Percentiles rank a stretch among this genome's conserved stretches.
These are phyloP conservation scores for Yamadazyma conglobata DNA, from an alignment of 1,139 yeast species.

Conservation along the genomic window DNA sequence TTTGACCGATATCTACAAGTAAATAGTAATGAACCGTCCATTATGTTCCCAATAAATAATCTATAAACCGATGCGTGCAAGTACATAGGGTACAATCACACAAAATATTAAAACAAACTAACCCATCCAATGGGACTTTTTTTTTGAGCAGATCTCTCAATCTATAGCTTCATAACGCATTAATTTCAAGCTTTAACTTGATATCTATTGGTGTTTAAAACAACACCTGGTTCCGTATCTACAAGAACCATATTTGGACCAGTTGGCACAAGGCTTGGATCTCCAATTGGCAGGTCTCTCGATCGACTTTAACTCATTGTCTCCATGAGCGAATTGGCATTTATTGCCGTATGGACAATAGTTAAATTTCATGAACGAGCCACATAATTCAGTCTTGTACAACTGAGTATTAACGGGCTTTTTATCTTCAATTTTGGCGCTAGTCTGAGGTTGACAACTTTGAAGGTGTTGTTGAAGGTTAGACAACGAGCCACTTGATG, in stretches of 20 bases:
- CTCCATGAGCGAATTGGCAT: constrained; percentile 95
- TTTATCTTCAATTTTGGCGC: constrained; percentile 11
- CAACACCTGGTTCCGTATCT: constrained; percentile 91
- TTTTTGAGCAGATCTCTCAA: not conserved
- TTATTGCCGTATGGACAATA: constrained; percentile 83
- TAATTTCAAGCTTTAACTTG: not conserved
- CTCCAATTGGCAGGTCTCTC: constrained; percentile 85
- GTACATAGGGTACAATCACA: not conserved
- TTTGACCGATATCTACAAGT: not conserved
- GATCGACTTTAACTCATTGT: constrained; percentile 66
- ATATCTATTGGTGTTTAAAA: constrained; percentile 56
- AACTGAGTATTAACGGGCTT: constrained; percentile 58
- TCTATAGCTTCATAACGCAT: not conserved
- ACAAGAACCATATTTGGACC: constrained; percentile 80
- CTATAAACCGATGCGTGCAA: constrained; percentile 5
- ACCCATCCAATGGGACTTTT: not conserved
- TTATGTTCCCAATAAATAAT: constrained; percentile 10
- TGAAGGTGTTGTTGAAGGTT: too few species aligned
- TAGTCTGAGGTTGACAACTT: not conserved
- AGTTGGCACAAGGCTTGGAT: constrained; percentile 87
- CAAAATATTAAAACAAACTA: constrained; percentile 1
- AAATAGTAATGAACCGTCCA: constrained; percentile 2
- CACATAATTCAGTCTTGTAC: constrained; percentile 89
- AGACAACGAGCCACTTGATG: constrained; percentile 1
- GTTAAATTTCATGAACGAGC: constrained; percentile 69